Evolutionary conservation across 129 eudicot species (phyloP).

Genomic region (Artemisia tridentata): DNA sequence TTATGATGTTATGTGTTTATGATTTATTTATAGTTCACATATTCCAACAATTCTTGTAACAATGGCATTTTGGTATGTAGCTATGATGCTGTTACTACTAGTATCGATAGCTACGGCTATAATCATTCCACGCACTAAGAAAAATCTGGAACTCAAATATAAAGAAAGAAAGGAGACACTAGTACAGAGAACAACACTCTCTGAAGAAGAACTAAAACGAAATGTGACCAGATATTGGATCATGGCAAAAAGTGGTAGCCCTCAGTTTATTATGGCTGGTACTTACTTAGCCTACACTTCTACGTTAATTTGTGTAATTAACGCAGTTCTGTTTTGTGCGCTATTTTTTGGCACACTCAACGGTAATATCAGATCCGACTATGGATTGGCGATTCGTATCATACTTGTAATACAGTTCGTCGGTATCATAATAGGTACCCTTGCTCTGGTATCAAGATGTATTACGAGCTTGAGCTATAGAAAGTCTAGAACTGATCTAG

Average conservation of each 20-base stretch:
- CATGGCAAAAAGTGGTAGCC: slow-evolving; percentile 12
- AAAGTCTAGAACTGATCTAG: too few relatives aligned
- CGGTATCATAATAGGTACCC: slow-evolving; percentile 4
- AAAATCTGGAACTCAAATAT: slow-evolving; percentile 27
- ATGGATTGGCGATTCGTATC: neutral
- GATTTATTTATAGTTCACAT: too few relatives aligned
- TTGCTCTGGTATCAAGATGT: slow-evolving; percentile 12
- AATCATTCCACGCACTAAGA: slow-evolving; percentile 24
- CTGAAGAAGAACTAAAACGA: slow-evolving; percentile 16
- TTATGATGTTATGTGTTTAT: too few relatives aligned
- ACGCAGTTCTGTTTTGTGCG: neutral
- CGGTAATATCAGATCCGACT: neutral
- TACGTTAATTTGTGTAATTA: neutral
- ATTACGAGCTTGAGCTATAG: neutral
- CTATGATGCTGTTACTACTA: slow-evolving; percentile 19
- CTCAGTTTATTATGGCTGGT: slow-evolving; percentile 14
- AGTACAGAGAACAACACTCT: neutral
- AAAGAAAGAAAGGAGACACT: neutral
- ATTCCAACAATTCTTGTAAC: neutral
- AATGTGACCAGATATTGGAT: slow-evolving; percentile 23
- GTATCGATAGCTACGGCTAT: slow-evolving; percentile 29
- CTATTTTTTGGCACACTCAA: neutral
- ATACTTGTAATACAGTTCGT: neutral
- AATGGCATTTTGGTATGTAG: neutral
- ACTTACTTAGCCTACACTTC: slow-evolving; percentile 4